Conservation (phyloP, 768 basidiomycete species). For the Chalciporus sphaerocephalus region DNA sequence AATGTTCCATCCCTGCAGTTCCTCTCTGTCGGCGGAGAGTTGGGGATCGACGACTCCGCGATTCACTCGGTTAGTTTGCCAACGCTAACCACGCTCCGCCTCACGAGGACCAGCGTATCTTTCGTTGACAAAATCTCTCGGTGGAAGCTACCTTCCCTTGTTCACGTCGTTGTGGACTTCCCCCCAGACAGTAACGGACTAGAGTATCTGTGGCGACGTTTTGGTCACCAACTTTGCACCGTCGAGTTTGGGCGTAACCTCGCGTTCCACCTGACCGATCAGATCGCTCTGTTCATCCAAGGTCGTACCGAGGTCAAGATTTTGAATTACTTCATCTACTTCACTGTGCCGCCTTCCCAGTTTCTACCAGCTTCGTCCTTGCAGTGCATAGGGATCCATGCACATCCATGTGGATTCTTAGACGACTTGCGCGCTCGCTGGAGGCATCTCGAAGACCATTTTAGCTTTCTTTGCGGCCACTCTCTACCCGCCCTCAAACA, state of each 20-base stretch:
- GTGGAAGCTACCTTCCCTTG: conserved; percentile 54
- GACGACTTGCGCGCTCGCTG: conserved; percentile 32
- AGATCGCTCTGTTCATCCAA: conserved; percentile 43
- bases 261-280: conserved; percentile 49
- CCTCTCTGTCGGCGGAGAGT: conserved; percentile 51
- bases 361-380: conserved; percentile 30
- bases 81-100: conserved; percentile 49
- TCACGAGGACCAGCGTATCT: conserved; percentile 45
- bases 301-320: conserved; percentile 43
- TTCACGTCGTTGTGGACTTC: conserved; percentile 49
- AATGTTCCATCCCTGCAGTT: conserved; percentile 53
- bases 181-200: conserved; percentile 37
- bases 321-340: conserved; percentile 55
- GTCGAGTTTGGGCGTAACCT: conserved; percentile 58
- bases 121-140: conserved; percentile 45
- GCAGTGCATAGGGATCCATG: conserved; percentile 47
- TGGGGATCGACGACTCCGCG: conserved; percentile 24
- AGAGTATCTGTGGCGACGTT: conserved; percentile 44
- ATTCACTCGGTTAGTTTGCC: conserved; percentile 45
- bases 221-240: conserved; percentile 47
- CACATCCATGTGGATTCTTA: conserved; percentile 43
- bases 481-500: conserved; percentile 44
- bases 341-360: conserved; percentile 33
- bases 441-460: conserved; percentile 37
- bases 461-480: conserved; percentile 38